phyloP scores from a whole-genome alignment of 164 flowering plant species.

The Piper betle region DNA sequence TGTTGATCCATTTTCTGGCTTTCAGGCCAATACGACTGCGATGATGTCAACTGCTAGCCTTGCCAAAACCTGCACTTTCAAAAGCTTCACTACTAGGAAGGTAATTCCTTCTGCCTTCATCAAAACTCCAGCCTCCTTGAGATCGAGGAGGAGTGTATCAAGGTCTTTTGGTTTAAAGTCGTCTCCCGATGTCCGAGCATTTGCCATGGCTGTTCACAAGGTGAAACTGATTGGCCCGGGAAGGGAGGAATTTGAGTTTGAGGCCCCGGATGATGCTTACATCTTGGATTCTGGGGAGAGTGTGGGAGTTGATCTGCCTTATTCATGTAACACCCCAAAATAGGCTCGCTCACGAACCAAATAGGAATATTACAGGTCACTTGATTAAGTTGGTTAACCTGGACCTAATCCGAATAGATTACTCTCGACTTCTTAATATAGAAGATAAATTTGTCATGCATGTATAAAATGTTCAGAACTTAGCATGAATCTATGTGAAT shows the following conservation, averaged over 20 bases:
- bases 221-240: slow-evolving; percentile 58
- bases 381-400: too few species aligned
- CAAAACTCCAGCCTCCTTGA: slow-evolving; percentile 23
- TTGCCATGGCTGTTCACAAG: slow-evolving; percentile 54
- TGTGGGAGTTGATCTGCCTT: slow-evolving; percentile 68
- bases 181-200: slow-evolving; percentile 20
- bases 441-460: too few species aligned
- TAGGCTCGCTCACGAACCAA: too few species aligned
- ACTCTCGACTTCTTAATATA: too few species aligned
- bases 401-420: too few species aligned
- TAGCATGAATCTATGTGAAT: too few species aligned
- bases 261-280: slow-evolving; percentile 55
- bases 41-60: slow-evolving; percentile 20
- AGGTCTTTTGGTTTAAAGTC: slow-evolving; percentile 41
- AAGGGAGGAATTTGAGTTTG: slow-evolving; percentile 49
- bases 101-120: slow-evolving; percentile 9
- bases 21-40: too few species aligned
- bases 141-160: slow-evolving; percentile 29
- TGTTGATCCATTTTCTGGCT: too few species aligned
- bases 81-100: slow-evolving; percentile 5
- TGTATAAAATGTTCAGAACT: too few species aligned
- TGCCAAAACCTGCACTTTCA: slow-evolving; percentile 16
- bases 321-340: too few species aligned
- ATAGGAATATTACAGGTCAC: too few species aligned
- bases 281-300: slow-evolving; percentile 61